These are phyloP conservation scores for Pseudotulostoma volvatum DNA, from an alignment of 495 filamentous ascomycete genomes.

Conservation along the genomic window DNA sequence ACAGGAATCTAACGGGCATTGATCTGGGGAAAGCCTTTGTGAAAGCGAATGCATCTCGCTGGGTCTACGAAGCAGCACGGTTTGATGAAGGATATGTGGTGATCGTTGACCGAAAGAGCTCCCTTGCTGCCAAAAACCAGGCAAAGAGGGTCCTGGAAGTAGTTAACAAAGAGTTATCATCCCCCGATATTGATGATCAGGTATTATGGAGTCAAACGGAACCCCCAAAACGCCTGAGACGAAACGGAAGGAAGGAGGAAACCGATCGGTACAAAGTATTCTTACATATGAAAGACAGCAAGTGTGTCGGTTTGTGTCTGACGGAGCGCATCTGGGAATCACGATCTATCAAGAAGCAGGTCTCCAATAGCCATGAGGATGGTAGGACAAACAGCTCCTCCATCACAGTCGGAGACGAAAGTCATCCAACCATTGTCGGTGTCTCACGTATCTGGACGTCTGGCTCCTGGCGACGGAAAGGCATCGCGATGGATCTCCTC, in stretches of 20 bases:
- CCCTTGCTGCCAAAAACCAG: constrained; percentile 36
- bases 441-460: constrained; percentile 64
- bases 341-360: constrained; percentile 25
- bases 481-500: constrained; percentile 44
- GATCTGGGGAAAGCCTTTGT: constrained; percentile 42
- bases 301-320: constrained; percentile 50
- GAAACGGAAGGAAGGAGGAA: constrained; percentile 20
- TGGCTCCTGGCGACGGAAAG: constrained; percentile 38
- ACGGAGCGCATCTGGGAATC: constrained; percentile 48
- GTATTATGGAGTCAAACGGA: constrained; percentile 41
- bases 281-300: constrained; percentile 44
- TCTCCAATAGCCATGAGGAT: constrained; percentile 6
- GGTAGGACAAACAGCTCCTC: constrained; percentile 23
- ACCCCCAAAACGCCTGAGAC: constrained; percentile 19
- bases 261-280: constrained; percentile 47
- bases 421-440: constrained; percentile 41
- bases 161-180: constrained; percentile 49
- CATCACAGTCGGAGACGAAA: constrained; percentile 23
- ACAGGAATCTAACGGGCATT: constrained; percentile 46
- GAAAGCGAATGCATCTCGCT: constrained; percentile 29
- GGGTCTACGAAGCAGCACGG: constrained; percentile 29
- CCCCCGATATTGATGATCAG: constrained; percentile 42
- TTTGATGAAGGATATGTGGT: constrained; percentile 39
- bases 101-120: constrained; percentile 38
- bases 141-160: constrained; percentile 47